Base-by-base conservation (phyloP, 805 yeast genomes). In the Yarrowia sp. region DNA sequence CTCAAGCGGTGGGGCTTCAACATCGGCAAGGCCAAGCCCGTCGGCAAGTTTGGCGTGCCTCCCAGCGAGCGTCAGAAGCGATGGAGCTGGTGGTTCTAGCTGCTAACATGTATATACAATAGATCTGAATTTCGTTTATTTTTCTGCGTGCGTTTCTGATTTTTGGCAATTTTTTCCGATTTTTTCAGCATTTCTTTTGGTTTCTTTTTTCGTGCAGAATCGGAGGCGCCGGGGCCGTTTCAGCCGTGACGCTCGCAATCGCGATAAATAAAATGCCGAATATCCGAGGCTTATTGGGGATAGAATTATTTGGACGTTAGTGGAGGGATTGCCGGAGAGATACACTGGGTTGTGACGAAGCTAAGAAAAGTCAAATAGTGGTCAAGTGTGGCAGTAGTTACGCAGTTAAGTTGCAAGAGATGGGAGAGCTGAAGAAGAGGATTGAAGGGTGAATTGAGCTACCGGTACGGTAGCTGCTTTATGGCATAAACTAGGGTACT, bases 1-100 rank as follows among this genome's bases (percentile, higher is more conserved):
- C 79, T 93, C 65, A 82, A 88, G 63, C 75, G 80, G 21, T 84
- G 90, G 88, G 97, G 97, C 1, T 90, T 89, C 76, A 84, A 85
- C 63, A 83, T 89, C 63, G 93, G 89, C 70, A 69, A 66, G 65
- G 74, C 73, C 60, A 69, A 70, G n/a, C 69, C 69, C 4, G 65
- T 69, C 19, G 71, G 74, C 1, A 70, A 62, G 16, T 79, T 87
- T 71, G 85, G 90, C 29, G 76, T 78, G n/a, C 73, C 77, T 47
- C 81, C 87, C 4, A 71, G 75, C 21, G 75, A 75, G 63, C 77
- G 75, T 47, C 83, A 81, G 69, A 81, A 78, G 74, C 84, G 88
- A 88, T 51, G 58, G 58, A 51, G 58, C 14, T 51, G 58, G 58
- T 51, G 58, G 58, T 51, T 51, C 9, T 51, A 35, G 6, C 47